Conservation (phyloP, 139 green algal species). For the Mesotaenium endlicherianum region DNA sequence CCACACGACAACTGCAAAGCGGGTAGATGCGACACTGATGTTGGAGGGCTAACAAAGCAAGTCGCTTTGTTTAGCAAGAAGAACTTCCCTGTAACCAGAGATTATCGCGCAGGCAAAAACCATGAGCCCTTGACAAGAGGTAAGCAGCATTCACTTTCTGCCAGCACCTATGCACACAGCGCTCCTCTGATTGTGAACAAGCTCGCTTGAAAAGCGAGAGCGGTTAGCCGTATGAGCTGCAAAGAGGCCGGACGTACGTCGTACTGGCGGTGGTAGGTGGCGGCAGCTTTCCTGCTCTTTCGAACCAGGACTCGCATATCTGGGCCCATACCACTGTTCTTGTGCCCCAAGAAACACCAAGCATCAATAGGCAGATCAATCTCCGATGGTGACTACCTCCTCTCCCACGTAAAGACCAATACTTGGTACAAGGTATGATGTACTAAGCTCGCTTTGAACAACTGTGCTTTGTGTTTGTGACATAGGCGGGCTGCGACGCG, state of each 20-base stretch:
- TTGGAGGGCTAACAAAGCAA: no score
- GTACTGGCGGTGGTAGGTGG: slow-evolving; percentile 89
- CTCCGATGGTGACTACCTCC: no score
- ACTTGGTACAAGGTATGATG: no score
- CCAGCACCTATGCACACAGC: neutral
- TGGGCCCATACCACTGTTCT: slow-evolving; percentile 87
- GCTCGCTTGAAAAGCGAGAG: no score
- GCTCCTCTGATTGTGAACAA: neutral
- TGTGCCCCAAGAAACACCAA: neutral
- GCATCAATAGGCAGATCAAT: neutral
- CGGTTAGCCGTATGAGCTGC: no score
- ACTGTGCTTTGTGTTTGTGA: no score
- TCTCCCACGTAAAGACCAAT: no score
- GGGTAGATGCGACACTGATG: no score
- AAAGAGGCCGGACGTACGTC: slow-evolving; percentile 47
- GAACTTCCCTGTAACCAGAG: no score
- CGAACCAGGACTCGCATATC: slow-evolving; percentile 94
- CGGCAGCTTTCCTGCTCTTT: slow-evolving; percentile 82
- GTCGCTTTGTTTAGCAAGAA: neutral
- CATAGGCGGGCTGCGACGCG: neutral
- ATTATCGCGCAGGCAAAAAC: neutral
- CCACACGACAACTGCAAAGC: no score
- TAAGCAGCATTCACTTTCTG: neutral
- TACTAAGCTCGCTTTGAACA: no score
- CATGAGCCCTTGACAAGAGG: neutral